phyloP scores from a whole-genome alignment of 306 rosid genomes.

The Trifolium fragiferum region DNA sequence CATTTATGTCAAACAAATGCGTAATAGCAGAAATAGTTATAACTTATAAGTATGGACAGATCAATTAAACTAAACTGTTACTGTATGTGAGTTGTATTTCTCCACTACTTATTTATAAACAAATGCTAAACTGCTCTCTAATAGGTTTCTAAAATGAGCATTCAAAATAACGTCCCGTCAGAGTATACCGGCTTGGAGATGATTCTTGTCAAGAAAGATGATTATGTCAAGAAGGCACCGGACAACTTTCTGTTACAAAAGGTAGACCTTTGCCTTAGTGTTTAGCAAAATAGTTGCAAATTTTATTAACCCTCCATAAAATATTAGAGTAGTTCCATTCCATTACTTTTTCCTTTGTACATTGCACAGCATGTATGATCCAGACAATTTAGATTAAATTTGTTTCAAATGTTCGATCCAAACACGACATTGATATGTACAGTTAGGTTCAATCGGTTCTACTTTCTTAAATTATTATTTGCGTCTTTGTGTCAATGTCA shows the following conservation, averaged over 20 bases:
- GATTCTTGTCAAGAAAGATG: constrained; percentile 50
- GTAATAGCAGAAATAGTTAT: no score
- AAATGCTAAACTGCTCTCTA: constrained; percentile 39
- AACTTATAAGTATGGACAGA: no score
- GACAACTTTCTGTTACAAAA: constrained; percentile 50
- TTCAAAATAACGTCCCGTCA: constrained; percentile 71
- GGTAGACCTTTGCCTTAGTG: constrained; percentile 50
- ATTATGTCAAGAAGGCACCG: constrained; percentile 61
- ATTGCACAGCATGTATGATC: neutral
- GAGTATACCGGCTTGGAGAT: constrained; percentile 69
- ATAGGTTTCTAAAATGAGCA: constrained; percentile 80
- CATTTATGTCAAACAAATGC: constrained; percentile 25
- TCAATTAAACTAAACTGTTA: no score
- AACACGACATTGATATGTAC: neutral
- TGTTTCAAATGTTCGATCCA: neutral
- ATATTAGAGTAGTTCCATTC: constrained; percentile 22
- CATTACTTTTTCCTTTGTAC: neutral
- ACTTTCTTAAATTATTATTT: neutral
- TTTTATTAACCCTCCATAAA: constrained; percentile 5
- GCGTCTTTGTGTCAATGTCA: neutral
- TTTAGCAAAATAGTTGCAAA: neutral
- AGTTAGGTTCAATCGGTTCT: neutral
- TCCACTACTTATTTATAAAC: neutral
- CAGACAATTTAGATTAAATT: neutral
- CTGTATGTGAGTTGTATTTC: neutral